Evolutionary conservation across 2,329 filamentous ascomycete genomes (phyloP), one percentile per base, ranked within the genome.

Genomic region (Metarhizium guizhouense): DNA sequence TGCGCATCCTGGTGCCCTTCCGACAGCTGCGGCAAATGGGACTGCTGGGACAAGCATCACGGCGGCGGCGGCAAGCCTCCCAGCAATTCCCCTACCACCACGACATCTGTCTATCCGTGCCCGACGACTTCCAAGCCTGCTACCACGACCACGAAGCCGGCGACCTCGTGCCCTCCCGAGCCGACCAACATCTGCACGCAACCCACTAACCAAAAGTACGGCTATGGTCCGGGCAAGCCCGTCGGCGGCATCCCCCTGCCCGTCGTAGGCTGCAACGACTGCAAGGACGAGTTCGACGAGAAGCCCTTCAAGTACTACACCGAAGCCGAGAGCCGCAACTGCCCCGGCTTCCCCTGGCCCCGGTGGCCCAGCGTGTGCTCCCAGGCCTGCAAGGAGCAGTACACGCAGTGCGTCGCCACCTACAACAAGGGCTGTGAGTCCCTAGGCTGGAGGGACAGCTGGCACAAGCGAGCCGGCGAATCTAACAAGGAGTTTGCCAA

Each of bases 221-320:
- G 83, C 53, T 93, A 91, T 64, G 83, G 81, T 1, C 84, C 86
- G 2, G 81, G 85, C 40, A 84, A 73, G 52, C 74, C 77, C 3
- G 76, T 81, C 16, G 80, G 77, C 51, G 74, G 70, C 57, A 80
- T 83, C 54, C 67, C 70, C 25, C 68, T 82, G 53, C 80, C 79
- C 49, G 67, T 79, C 55, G 72, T 82, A 36, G 76, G 74, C 29
- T 83, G 80, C 72, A 83, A 81, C 67, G 78, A 82, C 60, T 60
- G 76, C 45, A 64, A 69, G 57, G 56, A 58, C 7, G 75, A 80
- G 58, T 76, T 70, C 60, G 59, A 61, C 32, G 61, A 61, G 54
- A 74, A 75, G 60, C 72, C 72, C 18, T 80, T 79, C 70, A 82
- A 82, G 71, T 68, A 78, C 43, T 82, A 82, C 72, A 76, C 64